phyloP scores from a whole-genome alignment of 768 basidiomycete species.

The Psilocybe cyanescens region DNA sequence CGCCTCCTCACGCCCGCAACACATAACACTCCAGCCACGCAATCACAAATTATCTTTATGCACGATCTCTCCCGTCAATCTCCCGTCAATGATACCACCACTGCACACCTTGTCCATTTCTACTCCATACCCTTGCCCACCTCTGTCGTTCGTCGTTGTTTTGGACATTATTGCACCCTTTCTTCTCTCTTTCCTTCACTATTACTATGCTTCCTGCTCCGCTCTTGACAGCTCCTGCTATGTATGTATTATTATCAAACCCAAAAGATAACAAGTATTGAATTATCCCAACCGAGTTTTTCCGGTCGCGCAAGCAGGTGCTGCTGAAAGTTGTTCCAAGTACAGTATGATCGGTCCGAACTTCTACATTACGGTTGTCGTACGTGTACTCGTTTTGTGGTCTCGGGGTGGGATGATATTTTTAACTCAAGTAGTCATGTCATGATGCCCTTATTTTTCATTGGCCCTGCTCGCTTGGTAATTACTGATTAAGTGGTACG shows the following conservation, averaged over 20 bases:
- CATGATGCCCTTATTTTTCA: background rate
- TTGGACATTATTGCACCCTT: background rate
- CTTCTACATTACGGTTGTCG: background rate
- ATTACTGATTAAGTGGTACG: background rate
- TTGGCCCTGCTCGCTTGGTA: background rate
- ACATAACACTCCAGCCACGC: no score
- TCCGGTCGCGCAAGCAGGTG: background rate
- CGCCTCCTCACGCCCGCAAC: background rate
- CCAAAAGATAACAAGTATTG: background rate
- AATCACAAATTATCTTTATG: background rate
- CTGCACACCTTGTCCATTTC: background rate
- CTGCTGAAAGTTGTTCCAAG: background rate
- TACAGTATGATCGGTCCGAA: background rate
- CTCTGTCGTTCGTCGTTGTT: conserved; percentile 7
- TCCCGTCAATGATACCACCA: background rate
- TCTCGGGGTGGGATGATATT: background rate
- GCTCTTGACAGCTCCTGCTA: background rate
- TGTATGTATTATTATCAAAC: background rate
- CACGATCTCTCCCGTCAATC: background rate
- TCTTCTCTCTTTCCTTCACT: background rate
- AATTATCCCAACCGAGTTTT: background rate
- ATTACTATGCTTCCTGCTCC: no score
- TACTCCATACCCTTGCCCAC: background rate
- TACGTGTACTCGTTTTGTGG: background rate
- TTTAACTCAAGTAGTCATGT: background rate